Percentiles rank a stretch among this genome's conserved stretches.
Evolutionary conservation across 1,284 basidiomycete species (phyloP).

Genomic region (Rhodotorula sp.): DNA sequence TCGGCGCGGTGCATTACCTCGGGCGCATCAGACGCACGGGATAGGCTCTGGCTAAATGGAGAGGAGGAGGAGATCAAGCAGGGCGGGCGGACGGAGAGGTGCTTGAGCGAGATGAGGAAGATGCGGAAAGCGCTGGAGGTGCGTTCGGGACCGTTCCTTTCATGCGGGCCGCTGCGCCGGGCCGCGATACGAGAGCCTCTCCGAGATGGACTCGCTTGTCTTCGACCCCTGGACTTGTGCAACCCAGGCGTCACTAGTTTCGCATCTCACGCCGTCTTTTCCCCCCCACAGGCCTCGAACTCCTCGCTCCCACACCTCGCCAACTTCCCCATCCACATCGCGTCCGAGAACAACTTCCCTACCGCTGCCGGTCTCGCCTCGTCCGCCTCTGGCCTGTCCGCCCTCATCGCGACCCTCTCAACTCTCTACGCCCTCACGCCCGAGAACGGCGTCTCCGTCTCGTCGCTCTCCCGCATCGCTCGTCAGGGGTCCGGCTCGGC

Average conservation of each 20-base stretch:
- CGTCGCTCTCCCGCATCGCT: conserved; percentile 82
- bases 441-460: conserved; percentile 49
- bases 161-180: too few relatives aligned
- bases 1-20: conserved; percentile 73
- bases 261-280: not conserved
- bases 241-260: too few relatives aligned
- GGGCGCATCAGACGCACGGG: conserved; percentile 53
- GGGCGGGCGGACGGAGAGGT: conserved; percentile 61
- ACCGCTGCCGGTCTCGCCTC: conserved; percentile 97
- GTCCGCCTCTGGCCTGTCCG: conserved; percentile 94
- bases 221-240: too few relatives aligned
- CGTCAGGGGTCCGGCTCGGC: conserved; percentile 97
- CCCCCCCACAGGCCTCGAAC: conserved; percentile 51
- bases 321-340: conserved; percentile 73
- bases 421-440: conserved; percentile 70
- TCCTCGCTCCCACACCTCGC: conserved; percentile 62
- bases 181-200: too few relatives aligned
- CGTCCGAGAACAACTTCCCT: conserved; percentile 98
- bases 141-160: not conserved
- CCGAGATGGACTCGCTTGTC: too few relatives aligned
- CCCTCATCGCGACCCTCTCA: conserved; percentile 84
- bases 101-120: conserved; percentile 82
- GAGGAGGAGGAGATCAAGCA: conserved; percentile 33
- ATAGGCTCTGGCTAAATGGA: conserved; percentile 76
- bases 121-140: conserved; percentile 74